Percentiles rank a stretch among this genome's conserved stretches.
phyloP scores from a whole-genome alignment of 176 grass and related monocot species.

The Ensete glaucum region DNA sequence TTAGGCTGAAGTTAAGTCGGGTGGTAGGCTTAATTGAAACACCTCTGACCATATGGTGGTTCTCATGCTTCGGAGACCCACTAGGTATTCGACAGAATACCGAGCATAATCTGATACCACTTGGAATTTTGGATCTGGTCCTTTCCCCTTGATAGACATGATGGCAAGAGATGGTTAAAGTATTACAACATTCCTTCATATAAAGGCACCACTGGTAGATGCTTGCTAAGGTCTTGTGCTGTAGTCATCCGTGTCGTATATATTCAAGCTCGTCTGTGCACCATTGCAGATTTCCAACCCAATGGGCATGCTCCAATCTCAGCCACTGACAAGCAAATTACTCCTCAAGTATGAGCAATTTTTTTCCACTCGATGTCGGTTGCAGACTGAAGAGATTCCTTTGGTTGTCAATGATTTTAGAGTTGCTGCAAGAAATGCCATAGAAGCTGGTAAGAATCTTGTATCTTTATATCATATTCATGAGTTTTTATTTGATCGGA shows the following conservation, averaged over 20 bases:
- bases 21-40: not conserved
- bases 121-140: not conserved
- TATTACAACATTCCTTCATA: too few relatives aligned
- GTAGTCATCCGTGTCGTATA: not conserved
- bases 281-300: slow-evolving; percentile 24
- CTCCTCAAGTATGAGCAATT: slow-evolving; percentile 4
- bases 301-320: slow-evolving; percentile 30
- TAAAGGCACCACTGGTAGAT: not conserved
- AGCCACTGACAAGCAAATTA: slow-evolving; percentile 21
- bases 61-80: not conserved
- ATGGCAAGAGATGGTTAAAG: too few relatives aligned
- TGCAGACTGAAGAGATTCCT: slow-evolving; percentile 22
- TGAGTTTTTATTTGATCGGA: not conserved
- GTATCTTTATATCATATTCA: not conserved
- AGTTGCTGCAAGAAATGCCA: slow-evolving; percentile 35
- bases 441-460: slow-evolving; percentile 28
- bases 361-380: slow-evolving; percentile 10
- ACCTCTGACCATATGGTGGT: not conserved
- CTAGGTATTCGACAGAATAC: not conserved
- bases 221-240: not conserved
- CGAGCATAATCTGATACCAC: not conserved
- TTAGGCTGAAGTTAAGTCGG: not conserved
- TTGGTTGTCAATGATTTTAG: slow-evolving; percentile 34
- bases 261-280: not conserved
- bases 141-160: too few relatives aligned